phyloP scores from a whole-genome alignment of 768 basidiomycete species.

The Epithele typhae region DNA sequence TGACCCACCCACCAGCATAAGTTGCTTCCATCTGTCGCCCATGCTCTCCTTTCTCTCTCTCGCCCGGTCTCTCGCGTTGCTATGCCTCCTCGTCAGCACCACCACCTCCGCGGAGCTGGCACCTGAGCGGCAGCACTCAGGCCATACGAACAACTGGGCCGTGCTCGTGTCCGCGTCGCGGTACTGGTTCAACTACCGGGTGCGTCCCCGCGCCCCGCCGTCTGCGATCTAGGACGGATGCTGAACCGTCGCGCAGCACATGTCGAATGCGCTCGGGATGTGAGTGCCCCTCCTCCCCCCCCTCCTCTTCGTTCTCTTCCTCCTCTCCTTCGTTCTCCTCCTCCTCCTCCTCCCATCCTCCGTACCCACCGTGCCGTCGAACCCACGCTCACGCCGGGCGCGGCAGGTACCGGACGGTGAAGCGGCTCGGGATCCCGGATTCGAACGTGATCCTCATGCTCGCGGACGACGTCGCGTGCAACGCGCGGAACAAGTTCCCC shows the following conservation, averaged over 20 bases:
- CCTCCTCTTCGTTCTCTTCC: no score
- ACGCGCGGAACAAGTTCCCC: constrained; percentile 86
- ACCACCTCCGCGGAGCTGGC: no score
- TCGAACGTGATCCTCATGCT: constrained; percentile 99
- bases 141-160: constrained; percentile 98
- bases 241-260: constrained; percentile 59
- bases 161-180: constrained; percentile 91
- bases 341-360: no score
- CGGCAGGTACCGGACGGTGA: constrained; percentile 98
- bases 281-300: no score
- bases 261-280: constrained; percentile 98
- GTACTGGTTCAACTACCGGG: constrained; percentile 99
- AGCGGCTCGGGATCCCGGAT: constrained; percentile 96
- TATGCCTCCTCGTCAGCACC: no score
- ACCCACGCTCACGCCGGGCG: no score
- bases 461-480: constrained; percentile 94
- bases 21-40: no score
- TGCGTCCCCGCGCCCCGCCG: constrained; percentile 34
- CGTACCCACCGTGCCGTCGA: not conserved
- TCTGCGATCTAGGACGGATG: not conserved
- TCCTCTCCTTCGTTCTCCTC: no score
- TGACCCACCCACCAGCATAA: no score
- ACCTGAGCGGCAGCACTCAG: constrained; percentile 11
- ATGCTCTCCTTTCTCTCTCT: no score
- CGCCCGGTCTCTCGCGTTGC: no score